These are phyloP conservation scores for Sporisorium iseilematis-ciliati DNA, from an alignment of 1,284 basidiomycete genomes.

Conservation along the genomic window DNA sequence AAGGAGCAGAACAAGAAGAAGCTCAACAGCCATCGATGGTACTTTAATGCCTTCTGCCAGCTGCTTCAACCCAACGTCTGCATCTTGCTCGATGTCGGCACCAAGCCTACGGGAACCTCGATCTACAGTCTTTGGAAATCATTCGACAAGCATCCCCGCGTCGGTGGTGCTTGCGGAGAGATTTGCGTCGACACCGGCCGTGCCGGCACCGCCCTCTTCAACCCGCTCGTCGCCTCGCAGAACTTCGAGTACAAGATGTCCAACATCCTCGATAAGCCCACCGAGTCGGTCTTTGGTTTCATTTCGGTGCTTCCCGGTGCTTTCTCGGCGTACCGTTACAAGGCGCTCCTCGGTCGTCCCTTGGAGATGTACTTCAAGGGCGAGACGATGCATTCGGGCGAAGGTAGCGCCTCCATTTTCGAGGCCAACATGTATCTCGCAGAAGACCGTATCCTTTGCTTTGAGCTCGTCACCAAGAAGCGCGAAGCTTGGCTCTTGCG, in stretches of 20 bases:
- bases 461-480: slow-evolving; percentile 70
- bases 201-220: slow-evolving; percentile 73
- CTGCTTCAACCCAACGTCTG: slow-evolving; percentile 82
- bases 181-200: slow-evolving; percentile 91
- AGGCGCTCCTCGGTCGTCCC: slow-evolving; percentile 85
- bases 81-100: slow-evolving; percentile 93
- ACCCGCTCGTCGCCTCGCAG: slow-evolving; percentile 78
- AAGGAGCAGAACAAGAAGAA: slow-evolving; percentile 68
- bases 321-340: slow-evolving; percentile 84
- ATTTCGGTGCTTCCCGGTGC: slow-evolving; percentile 93
- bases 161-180: slow-evolving; percentile 94
- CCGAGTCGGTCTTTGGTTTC: slow-evolving; percentile 83
- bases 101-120: slow-evolving; percentile 76
- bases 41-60: slow-evolving; percentile 69
- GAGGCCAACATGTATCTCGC: slow-evolving; percentile 67
- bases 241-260: slow-evolving; percentile 69
- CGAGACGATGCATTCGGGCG: slow-evolving; percentile 75
- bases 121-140: slow-evolving; percentile 98
- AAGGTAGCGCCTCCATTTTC: slow-evolving; percentile 62
- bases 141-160: slow-evolving; percentile 93
- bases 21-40: slow-evolving; percentile 67
- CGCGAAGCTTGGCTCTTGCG: slow-evolving; percentile 63
- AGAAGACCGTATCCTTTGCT: slow-evolving; percentile 67
- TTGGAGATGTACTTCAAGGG: slow-evolving; percentile 94
- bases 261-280: slow-evolving; percentile 72